Base-by-base conservation (phyloP, 257 asterid species). In the Linaria vulgaris region DNA sequence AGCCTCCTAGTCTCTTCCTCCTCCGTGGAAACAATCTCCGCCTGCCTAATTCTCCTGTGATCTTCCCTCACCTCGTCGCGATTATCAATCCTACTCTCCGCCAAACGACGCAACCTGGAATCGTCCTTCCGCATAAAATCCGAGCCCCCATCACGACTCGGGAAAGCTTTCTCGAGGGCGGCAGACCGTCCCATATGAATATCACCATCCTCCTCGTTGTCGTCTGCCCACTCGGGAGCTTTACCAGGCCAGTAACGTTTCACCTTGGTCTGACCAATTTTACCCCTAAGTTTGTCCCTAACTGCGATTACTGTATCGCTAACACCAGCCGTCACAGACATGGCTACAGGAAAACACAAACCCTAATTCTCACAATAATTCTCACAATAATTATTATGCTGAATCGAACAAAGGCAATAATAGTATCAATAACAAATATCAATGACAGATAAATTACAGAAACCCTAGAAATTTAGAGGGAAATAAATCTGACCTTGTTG, bases 161-260 rank as follows among this genome's bases (percentile, higher is more conserved):
- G 96, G 53, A 88, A 86, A 0, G 85, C 94, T 65, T 69, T 79
- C 70, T 86, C 92, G 5, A 87, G 85, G 25, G 83, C 82, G 34
- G 77, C 80, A 2, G 78, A 65, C 82, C 79, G 78, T n/a, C 85
- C 44, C 81, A 72, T 78, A 64, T 78, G 72, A 62, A 88, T 76
- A 59, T 87, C 96, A 17, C 82, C 94, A 51, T 78, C 96, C 72
- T 89, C 95, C 17, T 92, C 94, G 47, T 48, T 70, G 55, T 87
- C 95, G 53, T 87, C 96, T 0, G 96, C 96, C 97, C 97, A 92
- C 77, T 92, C 99, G 1, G 97, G 99, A 4, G 94, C 96, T 76
- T 89, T 89, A 8, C 97, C 99, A 0, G 99, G 95, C 99, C 97
- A 92, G 69, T 92, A 89, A 59, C 99, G 69, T 64, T 89, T 92